phyloP scores from a whole-genome alignment of 2,329 filamentous ascomycete genomes.

The Aureobasidium namibiae region DNA sequence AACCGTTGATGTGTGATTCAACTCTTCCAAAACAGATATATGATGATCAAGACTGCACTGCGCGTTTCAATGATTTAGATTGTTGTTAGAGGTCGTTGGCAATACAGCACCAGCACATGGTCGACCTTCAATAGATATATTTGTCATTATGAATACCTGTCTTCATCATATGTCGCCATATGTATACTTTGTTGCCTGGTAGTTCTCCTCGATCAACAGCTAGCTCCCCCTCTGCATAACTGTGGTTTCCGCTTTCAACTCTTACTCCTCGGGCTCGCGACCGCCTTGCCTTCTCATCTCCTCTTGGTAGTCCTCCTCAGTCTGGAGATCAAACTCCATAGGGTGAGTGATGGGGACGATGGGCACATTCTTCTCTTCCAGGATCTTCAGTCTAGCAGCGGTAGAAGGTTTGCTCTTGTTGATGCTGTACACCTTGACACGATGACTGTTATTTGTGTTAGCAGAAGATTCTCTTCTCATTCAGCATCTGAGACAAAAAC shows the following conservation, averaged over 20 bases:
- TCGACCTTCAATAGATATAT: background rate
- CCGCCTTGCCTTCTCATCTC: constrained; percentile 34
- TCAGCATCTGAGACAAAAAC: background rate
- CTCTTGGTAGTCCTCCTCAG: constrained; percentile 40
- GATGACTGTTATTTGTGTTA: constrained; percentile 33
- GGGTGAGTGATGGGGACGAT: constrained; percentile 49
- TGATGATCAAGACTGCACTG: too few species aligned
- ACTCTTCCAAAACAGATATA: too few species aligned
- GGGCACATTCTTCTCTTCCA: constrained; percentile 41
- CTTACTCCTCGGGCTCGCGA: constrained; percentile 36
- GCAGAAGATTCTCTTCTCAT: background rate
- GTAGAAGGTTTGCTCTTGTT: constrained; percentile 46
- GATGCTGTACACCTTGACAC: constrained; percentile 55
- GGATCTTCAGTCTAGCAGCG: constrained; percentile 40
- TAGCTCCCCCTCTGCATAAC: too few species aligned
- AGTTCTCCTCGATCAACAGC: background rate
- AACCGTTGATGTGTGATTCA: too few species aligned
- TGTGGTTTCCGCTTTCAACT: background rate
- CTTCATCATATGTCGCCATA: background rate
- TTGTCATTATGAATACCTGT: background rate
- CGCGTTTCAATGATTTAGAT: too few species aligned
- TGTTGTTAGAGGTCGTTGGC: too few species aligned
- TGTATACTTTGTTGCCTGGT: background rate
- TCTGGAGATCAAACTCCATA: constrained; percentile 42
- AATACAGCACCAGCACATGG: background rate